phyloP scores from a whole-genome alignment of 768 basidiomycete species.

The Mycena crocata region DNA sequence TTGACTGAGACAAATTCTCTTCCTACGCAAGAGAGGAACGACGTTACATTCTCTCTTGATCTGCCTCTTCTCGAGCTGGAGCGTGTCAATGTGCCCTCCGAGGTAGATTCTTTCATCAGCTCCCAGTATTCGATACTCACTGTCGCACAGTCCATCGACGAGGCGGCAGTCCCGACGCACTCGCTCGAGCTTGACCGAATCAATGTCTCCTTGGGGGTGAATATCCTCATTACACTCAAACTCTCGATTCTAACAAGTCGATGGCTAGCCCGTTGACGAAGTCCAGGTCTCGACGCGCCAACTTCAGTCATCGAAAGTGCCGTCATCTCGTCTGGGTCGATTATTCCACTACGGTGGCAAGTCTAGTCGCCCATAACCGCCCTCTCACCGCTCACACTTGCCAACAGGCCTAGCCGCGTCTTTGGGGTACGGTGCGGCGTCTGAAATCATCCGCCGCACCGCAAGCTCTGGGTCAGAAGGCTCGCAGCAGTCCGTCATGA shows the following conservation, averaged over 20 bases:
- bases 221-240: no score
- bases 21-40: not conserved
- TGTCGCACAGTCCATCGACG: no score
- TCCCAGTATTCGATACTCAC: no score
- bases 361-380: not conserved
- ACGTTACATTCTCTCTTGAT: not conserved
- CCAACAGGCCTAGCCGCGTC: constrained; percentile 88
- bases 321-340: constrained; percentile 88
- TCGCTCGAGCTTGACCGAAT: no score
- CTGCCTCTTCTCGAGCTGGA: not conserved
- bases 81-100: not conserved
- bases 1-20: not conserved
- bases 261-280: constrained; percentile 31
- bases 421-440: constrained; percentile 88
- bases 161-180: no score
- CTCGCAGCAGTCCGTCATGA: constrained; percentile 68
- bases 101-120: no score
- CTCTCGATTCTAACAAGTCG: no score
- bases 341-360: constrained; percentile 95
- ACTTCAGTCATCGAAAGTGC: constrained; percentile 87
- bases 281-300: constrained; percentile 47
- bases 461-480: constrained; percentile 49
- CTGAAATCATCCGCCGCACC: constrained; percentile 84
- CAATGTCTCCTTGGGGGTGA: not conserved
- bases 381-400: not conserved